These are phyloP conservation scores for Hygrophorus pudorinus DNA, from an alignment of 768 basidiomycete genomes.

Conservation along the genomic window DNA sequence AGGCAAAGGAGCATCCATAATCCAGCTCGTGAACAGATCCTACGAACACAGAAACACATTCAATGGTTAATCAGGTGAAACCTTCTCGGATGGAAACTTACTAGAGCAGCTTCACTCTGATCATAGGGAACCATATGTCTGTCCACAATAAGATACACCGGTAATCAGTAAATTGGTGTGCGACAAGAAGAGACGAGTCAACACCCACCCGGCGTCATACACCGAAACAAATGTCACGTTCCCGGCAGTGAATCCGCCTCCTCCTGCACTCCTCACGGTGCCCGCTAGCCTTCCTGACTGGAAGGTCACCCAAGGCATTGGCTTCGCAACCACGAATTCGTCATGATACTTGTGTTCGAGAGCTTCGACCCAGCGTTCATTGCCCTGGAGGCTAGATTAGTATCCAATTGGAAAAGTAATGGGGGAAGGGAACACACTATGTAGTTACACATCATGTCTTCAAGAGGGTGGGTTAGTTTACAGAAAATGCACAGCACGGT, in stretches of 20 bases:
- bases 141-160: conserved; percentile 4
- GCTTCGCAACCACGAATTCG: conserved; percentile 43
- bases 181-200: not conserved
- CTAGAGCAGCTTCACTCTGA: conserved; percentile 80
- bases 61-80: not conserved
- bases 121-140: conserved; percentile 90
- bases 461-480: conserved; percentile 6
- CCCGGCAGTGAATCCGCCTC: conserved; percentile 56
- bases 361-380: conserved; percentile 63
- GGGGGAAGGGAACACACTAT: conserved; percentile 34
- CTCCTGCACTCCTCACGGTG: conserved; percentile 59
- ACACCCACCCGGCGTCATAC: conserved; percentile 66
- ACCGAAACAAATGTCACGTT: conserved; percentile 78
- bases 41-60: conserved; percentile 14
- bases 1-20: conserved; percentile 39
- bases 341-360: conserved; percentile 52
- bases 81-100: conserved; percentile 22
- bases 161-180: conserved; percentile 1
- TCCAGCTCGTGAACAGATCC: conserved; percentile 57
- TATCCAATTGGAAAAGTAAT: conserved; percentile 1
- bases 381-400: conserved; percentile 37
- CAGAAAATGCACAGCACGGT: not conserved
- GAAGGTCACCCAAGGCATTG: conserved; percentile 47
- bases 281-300: conserved; percentile 51
- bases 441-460: conserved; percentile 85